Evolutionary conservation across 2,329 filamentous ascomycete species (phyloP).

Genomic region (Beauveria sp.): DNA sequence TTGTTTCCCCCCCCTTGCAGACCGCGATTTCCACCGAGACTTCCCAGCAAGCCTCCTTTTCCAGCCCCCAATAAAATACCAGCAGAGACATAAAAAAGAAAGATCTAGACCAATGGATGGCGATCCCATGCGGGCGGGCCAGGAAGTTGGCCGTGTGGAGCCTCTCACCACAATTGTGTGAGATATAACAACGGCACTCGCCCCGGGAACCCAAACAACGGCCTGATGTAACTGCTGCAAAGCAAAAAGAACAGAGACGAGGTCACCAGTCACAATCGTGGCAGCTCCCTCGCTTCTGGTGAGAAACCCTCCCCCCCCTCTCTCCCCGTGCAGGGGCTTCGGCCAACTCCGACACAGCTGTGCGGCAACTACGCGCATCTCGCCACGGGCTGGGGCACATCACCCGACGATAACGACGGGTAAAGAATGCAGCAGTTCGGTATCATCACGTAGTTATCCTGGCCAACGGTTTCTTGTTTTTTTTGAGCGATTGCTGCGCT

Average conservation of each 20-base stretch:
- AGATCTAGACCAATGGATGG: background rate
- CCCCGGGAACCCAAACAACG: background rate
- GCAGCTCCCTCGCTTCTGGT: background rate
- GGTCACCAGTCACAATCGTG: background rate
- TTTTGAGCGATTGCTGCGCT: background rate
- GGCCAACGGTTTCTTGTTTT: no score
- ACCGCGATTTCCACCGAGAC: no score
- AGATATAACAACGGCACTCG: background rate
- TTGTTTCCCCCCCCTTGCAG: no score
- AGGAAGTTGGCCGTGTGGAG: background rate
- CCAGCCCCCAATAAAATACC: no score
- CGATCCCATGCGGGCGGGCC: background rate
- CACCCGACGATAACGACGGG: background rate
- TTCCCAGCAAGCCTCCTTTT: no score
- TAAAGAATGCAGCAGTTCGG: no score
- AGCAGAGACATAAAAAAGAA: no score
- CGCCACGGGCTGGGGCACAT: background rate
- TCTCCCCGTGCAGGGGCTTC: background rate
- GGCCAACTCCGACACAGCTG: slow-evolving; percentile 4
- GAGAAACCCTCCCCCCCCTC: background rate
- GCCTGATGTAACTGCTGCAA: background rate
- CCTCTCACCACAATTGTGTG: background rate
- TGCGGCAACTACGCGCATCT: background rate
- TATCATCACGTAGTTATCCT: no score
- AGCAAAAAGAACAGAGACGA: background rate